Conservation (phyloP, 768 basidiomycete species). For the Daedalea quercina region DNA sequence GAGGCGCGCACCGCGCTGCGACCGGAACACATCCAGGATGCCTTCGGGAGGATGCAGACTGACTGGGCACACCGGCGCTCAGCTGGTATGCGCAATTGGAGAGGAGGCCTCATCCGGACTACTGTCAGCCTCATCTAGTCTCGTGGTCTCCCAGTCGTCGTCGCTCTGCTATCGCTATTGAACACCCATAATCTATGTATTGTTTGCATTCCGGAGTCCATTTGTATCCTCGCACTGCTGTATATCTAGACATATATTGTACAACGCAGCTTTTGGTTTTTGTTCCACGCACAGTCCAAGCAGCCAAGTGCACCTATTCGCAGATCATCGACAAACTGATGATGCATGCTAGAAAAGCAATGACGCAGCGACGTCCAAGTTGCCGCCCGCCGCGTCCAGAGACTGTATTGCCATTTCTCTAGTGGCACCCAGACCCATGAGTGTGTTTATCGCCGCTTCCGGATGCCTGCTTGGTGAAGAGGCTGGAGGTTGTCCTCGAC, state of each 20-base stretch:
- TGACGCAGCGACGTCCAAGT: constrained; percentile 84
- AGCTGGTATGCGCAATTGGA: constrained; percentile 86
- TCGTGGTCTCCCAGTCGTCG: constrained; percentile 10
- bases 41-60: constrained; percentile 84
- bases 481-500: constrained; percentile 14
- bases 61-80: constrained; percentile 77
- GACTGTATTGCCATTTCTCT: constrained; percentile 72
- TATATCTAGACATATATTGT: constrained; percentile 3
- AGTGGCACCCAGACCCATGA: constrained; percentile 74
- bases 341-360: constrained; percentile 53
- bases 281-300: too few relatives aligned
- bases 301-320: background rate
- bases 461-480: constrained; percentile 29
- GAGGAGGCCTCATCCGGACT: constrained; percentile 77
- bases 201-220: constrained; percentile 1
- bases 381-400: constrained; percentile 76
- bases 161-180: constrained; percentile 6
- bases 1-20: constrained; percentile 73
- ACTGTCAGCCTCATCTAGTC: constrained; percentile 67
- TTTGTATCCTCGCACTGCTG: constrained; percentile 4
- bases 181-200: background rate
- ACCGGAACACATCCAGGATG: constrained; percentile 87
- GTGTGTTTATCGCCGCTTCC: constrained; percentile 53
- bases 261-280: constrained; percentile 1
- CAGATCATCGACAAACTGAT: background rate